Conservation (phyloP, 805 yeast species). For the Metahyphopichia silvanorum region DNA sequence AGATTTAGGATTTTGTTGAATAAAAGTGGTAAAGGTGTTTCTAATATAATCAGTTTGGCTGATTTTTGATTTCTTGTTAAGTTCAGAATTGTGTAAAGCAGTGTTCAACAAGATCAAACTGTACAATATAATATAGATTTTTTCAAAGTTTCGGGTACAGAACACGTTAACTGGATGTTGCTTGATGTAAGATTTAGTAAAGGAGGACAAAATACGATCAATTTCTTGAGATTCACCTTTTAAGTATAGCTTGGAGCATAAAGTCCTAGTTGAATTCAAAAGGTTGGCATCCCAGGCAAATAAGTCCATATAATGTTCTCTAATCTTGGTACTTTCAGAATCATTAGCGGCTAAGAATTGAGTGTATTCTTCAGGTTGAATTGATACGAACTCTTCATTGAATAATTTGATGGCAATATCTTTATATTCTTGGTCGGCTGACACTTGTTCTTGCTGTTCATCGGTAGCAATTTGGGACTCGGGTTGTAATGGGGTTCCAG, state of each 20-base stretch:
- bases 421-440: slow-evolving; percentile 16
- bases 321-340: slow-evolving; percentile 35
- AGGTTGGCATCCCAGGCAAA: slow-evolving; percentile 51
- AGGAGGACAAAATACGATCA: slow-evolving; percentile 67
- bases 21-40: slow-evolving; percentile 40
- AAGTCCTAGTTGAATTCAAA: slow-evolving; percentile 51
- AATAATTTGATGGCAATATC: slow-evolving; percentile 36
- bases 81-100: slow-evolving; percentile 59
- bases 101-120: slow-evolving; percentile 72
- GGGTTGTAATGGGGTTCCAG: background rate
- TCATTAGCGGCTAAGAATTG: slow-evolving; percentile 38
- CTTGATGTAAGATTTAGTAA: slow-evolving; percentile 60
- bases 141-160: slow-evolving; percentile 49
- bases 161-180: slow-evolving; percentile 48
- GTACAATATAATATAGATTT: slow-evolving; percentile 66
- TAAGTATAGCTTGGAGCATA: slow-evolving; percentile 67
- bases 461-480: background rate
- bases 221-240: slow-evolving; percentile 83
- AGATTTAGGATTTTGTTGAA: slow-evolving; percentile 30
- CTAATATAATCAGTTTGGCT: slow-evolving; percentile 39
- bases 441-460: slow-evolving; percentile 1
- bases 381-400: slow-evolving; percentile 39
- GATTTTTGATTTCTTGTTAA: slow-evolving; percentile 35
- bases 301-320: slow-evolving; percentile 44
- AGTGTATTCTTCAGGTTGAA: slow-evolving; percentile 43